Base-by-base conservation (phyloP, 345 rosid genomes). In the Eucalyptus regnans region DNA sequence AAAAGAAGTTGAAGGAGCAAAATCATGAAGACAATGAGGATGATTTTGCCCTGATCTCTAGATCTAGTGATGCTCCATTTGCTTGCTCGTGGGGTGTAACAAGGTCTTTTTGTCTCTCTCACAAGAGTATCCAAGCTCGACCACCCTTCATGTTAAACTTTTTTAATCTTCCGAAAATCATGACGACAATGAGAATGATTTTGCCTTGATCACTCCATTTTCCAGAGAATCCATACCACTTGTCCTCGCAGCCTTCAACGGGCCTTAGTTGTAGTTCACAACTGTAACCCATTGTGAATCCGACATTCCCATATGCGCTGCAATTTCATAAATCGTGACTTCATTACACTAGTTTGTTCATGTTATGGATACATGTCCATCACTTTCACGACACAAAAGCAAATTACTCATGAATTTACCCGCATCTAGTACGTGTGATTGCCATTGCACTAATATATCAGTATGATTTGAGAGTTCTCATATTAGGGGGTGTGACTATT, bases 221-320 rank as follows among this genome's bases (percentile, higher is more conserved):
- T 14, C 94, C 94, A 0, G 88, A 50, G 80, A 93, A 93, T 50
- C 94, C 93, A 52, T 71, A 90, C 90, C 66, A 89, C 88, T 90
- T 90, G 87, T 91, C 90, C 87, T 56, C 10, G 87, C 94, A 93
- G 31, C 80, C 88, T 3, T 71, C 60, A 6, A 86, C 76, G 1
- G 92, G 87, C 0, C 76, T 49, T 33, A 91, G 50, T 87, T 90
- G 93, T 37, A 91, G 87, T 50, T 83, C 46, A 43, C 94, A 91
- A 49, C 92, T 90, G 49, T 93, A 92, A 18, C 94, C 94, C 58
- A 51, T 89, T 22, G 93, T 50, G 37, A 91, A 93, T 27, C 93
- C 94, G 58, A 92, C 94, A 37, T 91, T 90, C 23, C 93, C 94
- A 46, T 93, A 93, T 18, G 92, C 92, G 64, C 93, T 92, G 91